These are phyloP conservation scores for Coemansia reversa DNA, from an alignment of 192 early-diverging fungal genomes.

Conservation along the genomic window DNA sequence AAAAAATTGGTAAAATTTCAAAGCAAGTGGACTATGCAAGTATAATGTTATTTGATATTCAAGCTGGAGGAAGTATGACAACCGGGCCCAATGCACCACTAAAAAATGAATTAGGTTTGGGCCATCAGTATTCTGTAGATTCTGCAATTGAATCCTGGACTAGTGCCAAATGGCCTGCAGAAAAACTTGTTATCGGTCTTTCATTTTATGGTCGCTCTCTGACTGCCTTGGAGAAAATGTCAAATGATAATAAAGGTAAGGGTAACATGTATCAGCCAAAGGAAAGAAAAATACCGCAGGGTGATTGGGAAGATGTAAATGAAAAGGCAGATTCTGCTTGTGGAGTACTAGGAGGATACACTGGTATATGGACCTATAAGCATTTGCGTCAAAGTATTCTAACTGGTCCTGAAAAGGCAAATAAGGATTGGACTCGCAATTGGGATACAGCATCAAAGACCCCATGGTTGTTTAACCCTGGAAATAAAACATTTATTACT, in stretches of 20 bases:
- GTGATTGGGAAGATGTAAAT: conserved; percentile 53
- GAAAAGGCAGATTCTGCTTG: no score
- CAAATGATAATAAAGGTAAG: conserved; percentile 12
- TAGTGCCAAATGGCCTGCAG: conserved; percentile 58
- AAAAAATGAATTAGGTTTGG: conserved; percentile 28
- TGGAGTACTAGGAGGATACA: no score
- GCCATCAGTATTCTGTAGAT: conserved; percentile 43
- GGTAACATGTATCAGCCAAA: conserved; percentile 32
- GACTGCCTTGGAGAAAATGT: conserved; percentile 38
- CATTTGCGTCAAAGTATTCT: no score
- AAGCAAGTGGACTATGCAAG: conserved; percentile 65
- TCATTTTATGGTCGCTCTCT: conserved; percentile 63
- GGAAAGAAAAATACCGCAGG: conserved; percentile 26
- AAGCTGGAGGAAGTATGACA: conserved; percentile 54
- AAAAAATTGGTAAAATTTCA: conserved; percentile 59
- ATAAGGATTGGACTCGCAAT: no score
- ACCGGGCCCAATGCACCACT: conserved; percentile 67
- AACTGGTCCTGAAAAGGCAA: no score
- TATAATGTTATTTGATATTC: conserved; percentile 67
- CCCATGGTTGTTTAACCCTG: no score
- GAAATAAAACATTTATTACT: no score
- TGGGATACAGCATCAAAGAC: no score
- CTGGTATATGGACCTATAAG: no score
- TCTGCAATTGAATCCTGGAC: conserved; percentile 61
- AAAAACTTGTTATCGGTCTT: conserved; percentile 61